Evolutionary conservation across 768 basidiomycete species (phyloP).

Genomic region (Phlebiopsis gigantea): DNA sequence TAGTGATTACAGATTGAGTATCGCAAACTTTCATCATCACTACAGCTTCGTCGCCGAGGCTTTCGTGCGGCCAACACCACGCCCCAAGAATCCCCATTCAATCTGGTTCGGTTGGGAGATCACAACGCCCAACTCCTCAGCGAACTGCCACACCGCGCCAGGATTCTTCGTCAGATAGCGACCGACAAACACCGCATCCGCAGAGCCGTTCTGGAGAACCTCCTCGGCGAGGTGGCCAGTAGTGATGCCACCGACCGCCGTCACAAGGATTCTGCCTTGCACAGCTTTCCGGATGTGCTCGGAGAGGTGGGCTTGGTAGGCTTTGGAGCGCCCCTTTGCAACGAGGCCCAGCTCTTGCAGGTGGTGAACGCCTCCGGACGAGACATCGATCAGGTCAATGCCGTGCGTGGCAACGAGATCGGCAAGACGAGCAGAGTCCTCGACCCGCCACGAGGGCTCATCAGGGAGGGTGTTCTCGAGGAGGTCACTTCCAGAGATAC

Average conservation of each 20-base stretch:
- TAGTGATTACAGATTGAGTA: neutral
- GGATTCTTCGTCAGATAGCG: conserved; percentile 58
- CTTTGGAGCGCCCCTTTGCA: conserved; percentile 24
- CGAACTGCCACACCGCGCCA: conserved; percentile 42
- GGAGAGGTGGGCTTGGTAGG: conserved; percentile 16
- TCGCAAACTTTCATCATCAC: neutral
- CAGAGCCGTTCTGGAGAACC: conserved; percentile 48
- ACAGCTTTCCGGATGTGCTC: conserved; percentile 37
- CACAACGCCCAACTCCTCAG: conserved; percentile 48
- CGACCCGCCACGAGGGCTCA: conserved; percentile 59
- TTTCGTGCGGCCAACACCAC: conserved; percentile 5
- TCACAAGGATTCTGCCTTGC: conserved; percentile 40
- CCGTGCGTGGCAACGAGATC: conserved; percentile 56
- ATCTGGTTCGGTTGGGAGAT: conserved; percentile 48
- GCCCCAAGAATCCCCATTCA: conserved; percentile 34
- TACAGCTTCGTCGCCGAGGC: neutral
- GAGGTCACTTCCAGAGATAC: conserved; percentile 73
- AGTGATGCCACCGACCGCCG: conserved; percentile 54
- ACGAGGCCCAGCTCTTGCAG: conserved; percentile 41
- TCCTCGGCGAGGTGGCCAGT: conserved; percentile 50
- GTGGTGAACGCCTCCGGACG: conserved; percentile 54
- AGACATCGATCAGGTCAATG: conserved; percentile 74
- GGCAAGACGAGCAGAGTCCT: conserved; percentile 62
- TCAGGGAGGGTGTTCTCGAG: conserved; percentile 51
- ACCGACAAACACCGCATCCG: conserved; percentile 41